These are phyloP conservation scores for Mortierella sp. DNA, from an alignment of 371 early-diverging fungal genomes.

Conservation along the genomic window DNA sequence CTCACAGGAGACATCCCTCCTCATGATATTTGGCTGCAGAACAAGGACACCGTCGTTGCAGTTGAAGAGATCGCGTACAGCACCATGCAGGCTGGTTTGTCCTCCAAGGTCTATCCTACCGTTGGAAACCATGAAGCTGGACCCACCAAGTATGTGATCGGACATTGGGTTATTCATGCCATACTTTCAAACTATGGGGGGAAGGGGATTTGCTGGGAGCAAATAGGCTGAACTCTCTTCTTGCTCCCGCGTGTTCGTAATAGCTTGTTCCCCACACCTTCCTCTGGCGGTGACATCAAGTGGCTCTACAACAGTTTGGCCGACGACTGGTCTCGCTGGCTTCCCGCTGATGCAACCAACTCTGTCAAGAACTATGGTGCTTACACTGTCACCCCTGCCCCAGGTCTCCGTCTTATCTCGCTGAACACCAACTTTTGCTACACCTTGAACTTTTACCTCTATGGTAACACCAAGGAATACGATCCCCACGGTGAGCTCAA, in stretches of 20 bases:
- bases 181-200: no score
- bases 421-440: slow-evolving; percentile 75
- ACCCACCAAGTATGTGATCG: slow-evolving; percentile 36
- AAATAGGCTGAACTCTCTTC: not conserved
- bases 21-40: slow-evolving; percentile 68
- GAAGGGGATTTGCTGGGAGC: no score
- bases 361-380: slow-evolving; percentile 59
- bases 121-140: slow-evolving; percentile 66
- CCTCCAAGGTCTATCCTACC: slow-evolving; percentile 61
- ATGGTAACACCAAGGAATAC: slow-evolving; percentile 35
- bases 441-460: slow-evolving; percentile 58
- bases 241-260: not conserved
- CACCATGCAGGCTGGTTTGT: slow-evolving; percentile 21
- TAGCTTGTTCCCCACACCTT: slow-evolving; percentile 58
- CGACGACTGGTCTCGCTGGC: slow-evolving; percentile 65
- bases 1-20: slow-evolving; percentile 74
- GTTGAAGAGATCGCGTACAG: slow-evolving; percentile 31
- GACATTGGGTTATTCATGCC: no score
- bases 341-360: slow-evolving; percentile 44
- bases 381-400: slow-evolving; percentile 57
- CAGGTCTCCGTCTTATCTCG: slow-evolving; percentile 65
- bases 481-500: slow-evolving; percentile 65
- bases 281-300: slow-evolving; percentile 53
- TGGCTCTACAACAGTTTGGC: slow-evolving; percentile 64
- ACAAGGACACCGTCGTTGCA: slow-evolving; percentile 36